Percentiles rank a stretch among this genome's conserved stretches.
These are phyloP conservation scores for Crepidotus variabilis DNA, from an alignment of 768 basidiomycete species.

Conservation along the genomic window DNA sequence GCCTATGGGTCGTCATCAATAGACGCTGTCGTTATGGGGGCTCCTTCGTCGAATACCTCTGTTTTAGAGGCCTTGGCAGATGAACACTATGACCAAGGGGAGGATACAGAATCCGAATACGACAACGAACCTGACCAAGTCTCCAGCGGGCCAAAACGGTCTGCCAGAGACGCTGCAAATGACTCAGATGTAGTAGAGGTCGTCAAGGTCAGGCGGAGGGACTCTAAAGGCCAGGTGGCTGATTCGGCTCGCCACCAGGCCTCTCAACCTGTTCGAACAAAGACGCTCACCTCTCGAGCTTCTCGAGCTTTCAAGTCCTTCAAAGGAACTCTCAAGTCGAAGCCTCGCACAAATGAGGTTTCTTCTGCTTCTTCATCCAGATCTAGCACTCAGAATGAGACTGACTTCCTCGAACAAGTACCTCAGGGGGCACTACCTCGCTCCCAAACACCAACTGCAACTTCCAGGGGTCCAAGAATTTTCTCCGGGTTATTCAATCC, in stretches of 20 bases:
- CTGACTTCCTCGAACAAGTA: slow-evolving; percentile 6
- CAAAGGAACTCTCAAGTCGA: slow-evolving; percentile 20
- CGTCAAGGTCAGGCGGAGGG: slow-evolving; percentile 48
- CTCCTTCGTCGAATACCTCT: slow-evolving; percentile 1
- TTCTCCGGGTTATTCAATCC: slow-evolving; percentile 34
- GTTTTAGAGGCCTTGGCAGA: slow-evolving; percentile 2
- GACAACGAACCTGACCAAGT: slow-evolving; percentile 20
- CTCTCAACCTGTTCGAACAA: slow-evolving; percentile 29
- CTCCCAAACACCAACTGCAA: slow-evolving; percentile 30
- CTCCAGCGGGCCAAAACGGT: slow-evolving; percentile 11
- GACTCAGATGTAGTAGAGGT: slow-evolving; percentile 61
- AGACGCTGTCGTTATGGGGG: neutral
- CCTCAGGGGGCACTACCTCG: slow-evolving; percentile 17
- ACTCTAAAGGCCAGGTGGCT: slow-evolving; percentile 8
- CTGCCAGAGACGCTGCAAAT: slow-evolving; percentile 24
- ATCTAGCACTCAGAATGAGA: slow-evolving; percentile 10
- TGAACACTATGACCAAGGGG: slow-evolving; percentile 16
- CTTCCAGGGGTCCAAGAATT: slow-evolving; percentile 32
- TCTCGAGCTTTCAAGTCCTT: slow-evolving; percentile 28
- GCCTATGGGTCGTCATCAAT: slow-evolving; percentile 8
- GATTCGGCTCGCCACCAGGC: slow-evolving; percentile 7
- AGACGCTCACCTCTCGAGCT: slow-evolving; percentile 43
- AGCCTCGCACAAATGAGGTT: slow-evolving; percentile 36
- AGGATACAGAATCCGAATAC: slow-evolving; percentile 20
- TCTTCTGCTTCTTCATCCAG: slow-evolving; percentile 14